Base-by-base conservation (phyloP, 441 rosid species). In the Manihot esculenta region DNA sequence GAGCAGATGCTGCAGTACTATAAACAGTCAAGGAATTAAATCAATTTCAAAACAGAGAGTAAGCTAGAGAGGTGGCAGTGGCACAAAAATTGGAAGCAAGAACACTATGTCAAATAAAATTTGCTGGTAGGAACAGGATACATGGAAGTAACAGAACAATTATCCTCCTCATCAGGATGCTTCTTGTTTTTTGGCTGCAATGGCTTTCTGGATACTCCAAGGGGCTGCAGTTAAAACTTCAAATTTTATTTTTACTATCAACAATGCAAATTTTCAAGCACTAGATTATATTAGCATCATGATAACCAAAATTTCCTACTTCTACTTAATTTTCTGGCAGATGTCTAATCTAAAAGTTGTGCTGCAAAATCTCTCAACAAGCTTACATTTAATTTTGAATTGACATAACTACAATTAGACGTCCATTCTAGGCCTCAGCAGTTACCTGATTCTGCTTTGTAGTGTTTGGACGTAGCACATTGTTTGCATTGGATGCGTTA, bases 101-200 rank as follows among this genome's bases (percentile, higher is more conserved):
- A 20, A 55, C 42, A 41, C n/a, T n/a, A n/a, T n/a, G 23, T 44
- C 45, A 42, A 74, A 68, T 64, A n/a, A 60, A 66, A 69, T 72
- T 64, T 71, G 42, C 23, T 11, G 44, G 60, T 61, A 41, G 55
- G 44, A 74, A 72, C 26, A 77, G 85, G 82, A 84, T 94, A 94
- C 93, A 76, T 76, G 48, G 96, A 90, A 72, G 88, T 86, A 72
- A 90, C 80, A 57, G 92, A 90, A 78, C 84, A 92, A 57, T 85
- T 55, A 78, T 94, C 97, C 77, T 92, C 97, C 73, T 94, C 97
- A 82, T 89, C 94, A 5, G 96, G 81, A 86, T 82, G 97, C 81
- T 88, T 92, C 90, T 90, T 92, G 84, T 89, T 90, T 47, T 83
- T 85, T 48, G 97, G 94, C 76, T 88, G 90, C 88, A 94, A 72